Evolutionary conservation across 2,329 filamentous ascomycete species (phyloP), one percentile per base, ranked within the genome.

Genomic region (Hymenoscyphus fructigenus): DNA sequence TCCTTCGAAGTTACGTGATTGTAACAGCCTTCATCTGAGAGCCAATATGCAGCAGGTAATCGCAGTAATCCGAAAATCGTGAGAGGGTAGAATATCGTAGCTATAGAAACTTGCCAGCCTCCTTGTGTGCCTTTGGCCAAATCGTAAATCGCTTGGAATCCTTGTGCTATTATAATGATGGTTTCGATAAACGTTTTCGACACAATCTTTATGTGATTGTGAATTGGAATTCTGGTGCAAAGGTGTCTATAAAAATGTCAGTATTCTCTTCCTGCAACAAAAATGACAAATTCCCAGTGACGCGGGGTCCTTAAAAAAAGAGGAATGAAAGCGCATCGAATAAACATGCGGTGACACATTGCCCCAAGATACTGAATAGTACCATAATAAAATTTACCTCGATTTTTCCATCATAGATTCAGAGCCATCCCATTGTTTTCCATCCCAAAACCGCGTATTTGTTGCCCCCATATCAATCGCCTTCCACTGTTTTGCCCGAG

Each of bases 381-480:
- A 3, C 3, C 2, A 38, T 15, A 63, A 7, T 38, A 64, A 1
- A 60, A 63, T 5, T 61, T 32, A 32, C 64, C 68, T 5, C 29
- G 63, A 38, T 38, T 38, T 38, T 2, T 32, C 32, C 47, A 73
- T 64, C 68, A 76, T 73, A 6, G 66, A 66, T 61, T 78, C 74
- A 12, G 69, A 72, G 4, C 76, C 76, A 65, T 78, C 71, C 77
- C 77, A 79, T 1, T 75, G 72, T 2, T 69, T 59, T 6, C 61
- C 59, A 0, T 74, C 76, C 77, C 76, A 79, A 65, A 79, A 77
- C 10, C 75, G 61, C 1, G 75, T 73, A 62, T 78, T 78, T 50
- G 60, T 73, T 4, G 76, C 74, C 2, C 75, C 75, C 59, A 77
- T 65, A 28, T 75, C 71, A 6, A 59, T 32, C 0, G 56, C 44